A percentile compares a stretch with the other conserved stretches of the same genome.
phyloP scores from a whole-genome alignment of 306 rosid genomes.

The Cajanus cajan region DNA sequence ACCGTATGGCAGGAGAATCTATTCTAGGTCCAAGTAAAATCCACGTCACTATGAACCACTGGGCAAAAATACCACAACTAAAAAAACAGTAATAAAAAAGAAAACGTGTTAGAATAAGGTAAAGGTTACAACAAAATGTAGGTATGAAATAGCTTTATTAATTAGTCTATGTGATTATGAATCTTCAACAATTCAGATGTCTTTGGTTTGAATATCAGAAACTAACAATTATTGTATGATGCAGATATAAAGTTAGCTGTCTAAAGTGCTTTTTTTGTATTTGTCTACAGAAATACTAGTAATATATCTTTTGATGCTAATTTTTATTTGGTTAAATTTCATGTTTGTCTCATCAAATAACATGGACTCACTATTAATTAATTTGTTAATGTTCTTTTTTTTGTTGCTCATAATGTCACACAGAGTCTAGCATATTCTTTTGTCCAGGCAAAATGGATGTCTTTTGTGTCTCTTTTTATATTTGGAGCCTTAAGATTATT shows the following conservation, averaged over 20 bases:
- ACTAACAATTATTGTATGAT: not conserved
- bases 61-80: not conserved
- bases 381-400: too few species aligned
- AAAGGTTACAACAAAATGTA: not conserved
- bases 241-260: not conserved
- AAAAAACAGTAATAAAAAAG: not conserved
- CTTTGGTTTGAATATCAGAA: not conserved
- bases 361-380: too few species aligned
- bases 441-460: too few species aligned
- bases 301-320: not conserved
- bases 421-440: too few species aligned
- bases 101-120: not conserved
- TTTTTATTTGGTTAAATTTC: not conserved
- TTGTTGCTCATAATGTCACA: too few species aligned
- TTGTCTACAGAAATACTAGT: not conserved
- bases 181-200: not conserved
- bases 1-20: constrained; percentile 8
- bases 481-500: too few species aligned
- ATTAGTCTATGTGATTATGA: not conserved
- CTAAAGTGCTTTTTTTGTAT: not conserved
- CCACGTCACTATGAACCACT: not conserved
- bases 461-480: too few species aligned
- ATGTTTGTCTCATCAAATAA: too few species aligned
- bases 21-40: constrained; percentile 31
- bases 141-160: not conserved